A percentile compares a stretch with the other conserved stretches of the same genome.
These are phyloP conservation scores for Strobilomyces confusus DNA, from an alignment of 768 basidiomycete genomes.

Conservation along the genomic window DNA sequence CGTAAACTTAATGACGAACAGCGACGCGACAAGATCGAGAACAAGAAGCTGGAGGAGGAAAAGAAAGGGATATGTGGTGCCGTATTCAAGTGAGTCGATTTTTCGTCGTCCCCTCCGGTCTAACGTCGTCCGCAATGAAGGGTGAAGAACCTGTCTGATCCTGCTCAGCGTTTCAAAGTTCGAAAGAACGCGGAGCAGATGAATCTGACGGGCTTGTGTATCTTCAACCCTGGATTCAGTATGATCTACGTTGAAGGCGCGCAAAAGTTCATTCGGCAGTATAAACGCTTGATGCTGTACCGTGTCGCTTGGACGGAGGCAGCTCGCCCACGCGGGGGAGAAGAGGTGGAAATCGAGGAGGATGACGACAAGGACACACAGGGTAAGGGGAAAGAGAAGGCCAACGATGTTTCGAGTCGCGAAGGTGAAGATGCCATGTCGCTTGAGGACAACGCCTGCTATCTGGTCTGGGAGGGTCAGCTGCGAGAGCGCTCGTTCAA, in stretches of 20 bases:
- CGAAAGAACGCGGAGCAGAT: slow-evolving; percentile 94
- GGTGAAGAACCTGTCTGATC: slow-evolving; percentile 85
- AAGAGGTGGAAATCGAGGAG: slow-evolving; percentile 65
- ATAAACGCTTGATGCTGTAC: slow-evolving; percentile 79
- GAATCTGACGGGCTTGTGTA: slow-evolving; percentile 81
- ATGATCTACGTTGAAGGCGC: slow-evolving; percentile 95
- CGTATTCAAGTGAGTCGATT: slow-evolving; percentile 78
- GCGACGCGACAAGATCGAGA: slow-evolving; percentile 79
- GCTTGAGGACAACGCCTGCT: slow-evolving; percentile 86
- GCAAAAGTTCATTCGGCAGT: slow-evolving; percentile 77
- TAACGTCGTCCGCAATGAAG: slow-evolving; percentile 36
- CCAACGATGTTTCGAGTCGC: slow-evolving; percentile 22
- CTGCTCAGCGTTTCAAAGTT: slow-evolving; percentile 92
- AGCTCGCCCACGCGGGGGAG: slow-evolving; percentile 70
- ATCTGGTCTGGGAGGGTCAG: slow-evolving; percentile 89
- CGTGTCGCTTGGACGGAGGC: slow-evolving; percentile 95
- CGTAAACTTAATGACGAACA: slow-evolving; percentile 92
- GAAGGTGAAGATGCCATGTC: slow-evolving; percentile 31
- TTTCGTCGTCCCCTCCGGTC: not conserved
- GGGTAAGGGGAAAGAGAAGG: slow-evolving; percentile 31
- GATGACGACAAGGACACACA: slow-evolving; percentile 39
- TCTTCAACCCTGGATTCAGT: slow-evolving; percentile 86
- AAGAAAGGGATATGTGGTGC: slow-evolving; percentile 78
- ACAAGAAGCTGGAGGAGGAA: slow-evolving; percentile 84
- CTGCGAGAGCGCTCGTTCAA: slow-evolving; percentile 79